phyloP scores from a whole-genome alignment of 345 rosid species.

The Gossypioides kirkii region DNA sequence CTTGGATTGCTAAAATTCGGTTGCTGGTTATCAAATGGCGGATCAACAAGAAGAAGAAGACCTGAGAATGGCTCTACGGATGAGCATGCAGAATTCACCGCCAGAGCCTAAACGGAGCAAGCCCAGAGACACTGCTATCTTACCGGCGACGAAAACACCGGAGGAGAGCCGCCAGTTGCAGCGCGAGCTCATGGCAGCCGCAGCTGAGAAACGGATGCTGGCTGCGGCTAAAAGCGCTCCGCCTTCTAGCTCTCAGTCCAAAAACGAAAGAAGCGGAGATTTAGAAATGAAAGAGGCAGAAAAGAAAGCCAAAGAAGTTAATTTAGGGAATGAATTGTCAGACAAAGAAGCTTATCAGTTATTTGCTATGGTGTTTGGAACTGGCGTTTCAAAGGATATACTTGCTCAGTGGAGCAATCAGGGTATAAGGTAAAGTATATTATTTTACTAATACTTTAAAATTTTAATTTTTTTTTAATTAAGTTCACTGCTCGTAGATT shows the following conservation, averaged over 20 bases:
- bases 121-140: slow-evolving; percentile 54
- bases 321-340: slow-evolving; percentile 25
- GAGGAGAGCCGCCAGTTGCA: slow-evolving; percentile 63
- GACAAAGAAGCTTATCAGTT: slow-evolving; percentile 56
- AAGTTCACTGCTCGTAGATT: not conserved
- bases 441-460: not conserved
- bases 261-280: slow-evolving; percentile 17
- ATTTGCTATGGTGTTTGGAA: slow-evolving; percentile 75
- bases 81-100: slow-evolving; percentile 86
- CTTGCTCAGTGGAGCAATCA: slow-evolving; percentile 48
- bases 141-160: slow-evolving; percentile 28
- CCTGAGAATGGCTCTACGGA: slow-evolving; percentile 71
- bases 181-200: slow-evolving; percentile 95
- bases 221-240: slow-evolving; percentile 27
- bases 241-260: slow-evolving; percentile 26
- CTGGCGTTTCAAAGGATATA: slow-evolving; percentile 57
- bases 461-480: not conserved
- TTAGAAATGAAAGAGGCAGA: slow-evolving; percentile 23
- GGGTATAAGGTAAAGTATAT: slow-evolving; percentile 46
- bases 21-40: slow-evolving; percentile 47
- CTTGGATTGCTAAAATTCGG: slow-evolving; percentile 18
- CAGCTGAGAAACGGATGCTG: slow-evolving; percentile 24
- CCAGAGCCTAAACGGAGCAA: slow-evolving; percentile 97
- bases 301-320: slow-evolving; percentile 19
- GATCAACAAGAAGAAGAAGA: slow-evolving; percentile 92